These are phyloP conservation scores for Naganishia vaughanmartiniae DNA, from an alignment of 768 basidiomycete species.

Conservation along the genomic window DNA sequence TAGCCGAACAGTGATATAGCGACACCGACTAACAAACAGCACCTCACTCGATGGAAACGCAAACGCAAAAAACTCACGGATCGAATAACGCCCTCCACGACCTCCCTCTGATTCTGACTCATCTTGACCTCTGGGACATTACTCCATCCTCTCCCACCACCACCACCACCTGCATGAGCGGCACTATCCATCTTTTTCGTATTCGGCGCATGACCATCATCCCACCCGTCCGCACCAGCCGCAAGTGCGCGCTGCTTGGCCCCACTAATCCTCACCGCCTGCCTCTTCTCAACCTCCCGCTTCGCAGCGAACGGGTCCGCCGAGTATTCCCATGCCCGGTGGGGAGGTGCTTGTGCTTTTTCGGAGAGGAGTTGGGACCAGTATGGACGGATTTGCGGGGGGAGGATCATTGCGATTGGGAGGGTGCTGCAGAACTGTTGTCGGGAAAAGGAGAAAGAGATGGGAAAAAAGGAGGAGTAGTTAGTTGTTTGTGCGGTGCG, in stretches of 20 bases:
- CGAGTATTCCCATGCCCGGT: slow-evolving; percentile 82
- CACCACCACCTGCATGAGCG: slow-evolving; percentile 44
- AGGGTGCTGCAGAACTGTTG: slow-evolving; percentile 45
- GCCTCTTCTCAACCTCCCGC: slow-evolving; percentile 65
- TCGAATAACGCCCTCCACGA: slow-evolving; percentile 77
- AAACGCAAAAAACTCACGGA: slow-evolving; percentile 57
- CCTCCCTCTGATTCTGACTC: slow-evolving; percentile 69
- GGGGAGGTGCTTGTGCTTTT: slow-evolving; percentile 66
- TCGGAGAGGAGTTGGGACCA: slow-evolving; percentile 73
- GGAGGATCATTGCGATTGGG: slow-evolving; percentile 60
- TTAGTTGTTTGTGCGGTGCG: too few species aligned
- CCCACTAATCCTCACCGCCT: slow-evolving; percentile 48
- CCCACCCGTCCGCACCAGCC: slow-evolving; percentile 26
- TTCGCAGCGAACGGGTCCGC: slow-evolving; percentile 78
- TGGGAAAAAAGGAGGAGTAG: too few species aligned
- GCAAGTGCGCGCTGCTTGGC: slow-evolving; percentile 46
- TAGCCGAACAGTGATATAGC: too few species aligned
- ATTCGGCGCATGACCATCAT: background rate
- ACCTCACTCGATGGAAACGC: too few species aligned
- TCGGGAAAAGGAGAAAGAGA: background rate
- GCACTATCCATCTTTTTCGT: slow-evolving; percentile 26
- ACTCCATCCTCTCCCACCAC: slow-evolving; percentile 45
- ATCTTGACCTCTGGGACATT: slow-evolving; percentile 71
- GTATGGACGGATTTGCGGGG: slow-evolving; percentile 79
- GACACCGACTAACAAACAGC: too few species aligned